Evolutionary conservation across 1,284 basidiomycete species (phyloP).

Genomic region (Ustilago hordei): DNA sequence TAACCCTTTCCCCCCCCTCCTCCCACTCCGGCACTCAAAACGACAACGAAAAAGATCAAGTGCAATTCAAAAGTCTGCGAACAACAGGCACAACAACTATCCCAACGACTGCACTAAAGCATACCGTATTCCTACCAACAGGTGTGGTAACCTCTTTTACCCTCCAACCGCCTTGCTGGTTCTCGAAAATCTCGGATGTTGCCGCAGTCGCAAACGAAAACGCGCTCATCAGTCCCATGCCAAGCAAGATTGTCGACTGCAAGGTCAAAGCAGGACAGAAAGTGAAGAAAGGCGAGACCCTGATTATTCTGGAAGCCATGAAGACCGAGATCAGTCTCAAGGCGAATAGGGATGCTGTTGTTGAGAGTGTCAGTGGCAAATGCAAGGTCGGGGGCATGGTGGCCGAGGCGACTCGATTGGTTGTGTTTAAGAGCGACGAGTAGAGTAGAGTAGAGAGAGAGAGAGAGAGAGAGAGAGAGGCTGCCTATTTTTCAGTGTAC

Average conservation of each 20-base stretch:
- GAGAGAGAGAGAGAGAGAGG: not conserved
- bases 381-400: constrained; percentile 86
- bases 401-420: constrained; percentile 83
- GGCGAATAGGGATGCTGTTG: constrained; percentile 77
- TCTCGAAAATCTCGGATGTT: constrained; percentile 15
- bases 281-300: constrained; percentile 82
- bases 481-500: too few relatives aligned
- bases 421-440: constrained; percentile 71
- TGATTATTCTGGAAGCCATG: constrained; percentile 92
- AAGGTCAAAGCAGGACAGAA: constrained; percentile 79
- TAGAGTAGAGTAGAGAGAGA: too few relatives aligned
- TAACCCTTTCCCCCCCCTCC: not conserved
- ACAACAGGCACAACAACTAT: constrained; percentile 9
- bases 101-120: not conserved
- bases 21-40: not conserved
- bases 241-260: constrained; percentile 77
- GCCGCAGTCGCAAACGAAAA: not conserved
- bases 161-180: constrained; percentile 25
- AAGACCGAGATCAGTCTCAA: constrained; percentile 81
- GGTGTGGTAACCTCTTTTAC: constrained; percentile 19
- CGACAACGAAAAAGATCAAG: too few relatives aligned
- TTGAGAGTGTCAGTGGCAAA: constrained; percentile 74
- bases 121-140: constrained; percentile 36
- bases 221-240: constrained; percentile 41
- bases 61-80: constrained; percentile 74